phyloP scores from a whole-genome alignment of 768 basidiomycete genomes.

The Sutorius australiensis region DNA sequence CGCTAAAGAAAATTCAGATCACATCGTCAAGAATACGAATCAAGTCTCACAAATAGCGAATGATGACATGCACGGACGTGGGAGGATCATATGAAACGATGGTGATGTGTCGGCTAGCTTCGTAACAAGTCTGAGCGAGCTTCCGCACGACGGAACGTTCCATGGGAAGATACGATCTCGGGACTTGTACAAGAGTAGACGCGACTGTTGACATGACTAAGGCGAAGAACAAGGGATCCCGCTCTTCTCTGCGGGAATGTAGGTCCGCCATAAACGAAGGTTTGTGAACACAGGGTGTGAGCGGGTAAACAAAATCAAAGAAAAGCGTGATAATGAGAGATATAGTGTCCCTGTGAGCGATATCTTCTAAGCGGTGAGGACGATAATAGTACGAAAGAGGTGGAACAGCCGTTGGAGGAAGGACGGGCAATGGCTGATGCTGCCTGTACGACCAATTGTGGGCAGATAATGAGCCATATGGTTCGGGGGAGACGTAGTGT shows the following conservation, averaged over 20 bases:
- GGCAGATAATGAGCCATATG: slow-evolving; percentile 60
- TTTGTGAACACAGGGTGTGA: slow-evolving; percentile 88
- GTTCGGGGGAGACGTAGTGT: slow-evolving; percentile 42
- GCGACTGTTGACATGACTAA: slow-evolving; percentile 88
- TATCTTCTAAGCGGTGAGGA: slow-evolving; percentile 74
- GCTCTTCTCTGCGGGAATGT: slow-evolving; percentile 72
- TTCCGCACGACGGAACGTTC: slow-evolving; percentile 80
- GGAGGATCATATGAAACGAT: slow-evolving; percentile 81
- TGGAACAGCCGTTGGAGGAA: slow-evolving; percentile 40
- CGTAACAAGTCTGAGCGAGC: slow-evolving; percentile 75
- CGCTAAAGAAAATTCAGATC: slow-evolving; percentile 40
- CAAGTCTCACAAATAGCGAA: slow-evolving; percentile 77
- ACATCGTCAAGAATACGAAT: not conserved
- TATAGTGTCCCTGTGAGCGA: slow-evolving; percentile 78
- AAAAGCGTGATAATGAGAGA: slow-evolving; percentile 81
- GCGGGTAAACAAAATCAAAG: slow-evolving; percentile 90
- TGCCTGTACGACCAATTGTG: slow-evolving; percentile 73
- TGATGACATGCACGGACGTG: slow-evolving; percentile 78
- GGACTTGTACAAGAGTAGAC: slow-evolving; percentile 84
- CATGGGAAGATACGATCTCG: slow-evolving; percentile 84
- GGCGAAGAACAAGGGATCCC: slow-evolving; percentile 86
- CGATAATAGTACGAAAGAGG: slow-evolving; percentile 73
- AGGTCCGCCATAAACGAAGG: slow-evolving; percentile 92
- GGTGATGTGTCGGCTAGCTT: slow-evolving; percentile 78
- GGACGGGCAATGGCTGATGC: slow-evolving; percentile 46